Percentiles rank a stretch among this genome's conserved stretches.
phyloP scores from a whole-genome alignment of 2,329 filamentous ascomycete species.

The Dendrostoma leiphaemia region DNA sequence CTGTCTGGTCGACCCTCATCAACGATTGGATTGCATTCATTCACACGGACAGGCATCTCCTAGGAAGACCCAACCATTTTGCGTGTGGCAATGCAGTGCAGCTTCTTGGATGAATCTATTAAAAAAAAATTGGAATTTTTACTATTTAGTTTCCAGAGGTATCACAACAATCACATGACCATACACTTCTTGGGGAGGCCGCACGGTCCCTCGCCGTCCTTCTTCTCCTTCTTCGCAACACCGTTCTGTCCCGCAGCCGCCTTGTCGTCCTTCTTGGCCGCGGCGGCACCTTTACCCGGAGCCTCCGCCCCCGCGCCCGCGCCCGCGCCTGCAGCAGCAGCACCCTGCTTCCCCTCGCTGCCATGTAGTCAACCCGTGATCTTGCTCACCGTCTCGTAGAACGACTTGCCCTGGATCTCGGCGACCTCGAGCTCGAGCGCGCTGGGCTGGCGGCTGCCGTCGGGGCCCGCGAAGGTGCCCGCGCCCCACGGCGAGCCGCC shows the following conservation, averaged over 20 bases:
- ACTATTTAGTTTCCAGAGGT: background rate
- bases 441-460: conserved; percentile 82
- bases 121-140: too few relatives aligned
- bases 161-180: conserved; percentile 54
- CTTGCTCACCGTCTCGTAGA: conserved; percentile 77
- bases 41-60: too few relatives aligned
- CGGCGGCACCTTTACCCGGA: too few relatives aligned
- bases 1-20: too few relatives aligned
- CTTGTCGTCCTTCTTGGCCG: conserved; percentile 16
- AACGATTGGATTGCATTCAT: too few relatives aligned
- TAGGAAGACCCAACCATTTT: too few relatives aligned
- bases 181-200: conserved; percentile 74
- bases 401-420: conserved; percentile 76
- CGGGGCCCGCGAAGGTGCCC: conserved; percentile 76
- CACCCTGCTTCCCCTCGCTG: conserved; percentile 28
- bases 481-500: conserved; percentile 92
- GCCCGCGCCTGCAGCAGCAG: conserved; percentile 16
- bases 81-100: too few relatives aligned
- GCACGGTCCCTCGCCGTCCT: conserved; percentile 66
- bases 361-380: conserved; percentile 76
- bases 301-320: conserved; percentile 23
- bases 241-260: conserved; percentile 21
- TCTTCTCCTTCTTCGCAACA: conserved; percentile 14
- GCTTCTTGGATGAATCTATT: too few relatives aligned
- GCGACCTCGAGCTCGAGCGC: conserved; percentile 77